These are phyloP conservation scores for Nicotiana noctiflora DNA, from an alignment of 257 asterid genomes.

Conservation along the genomic window DNA sequence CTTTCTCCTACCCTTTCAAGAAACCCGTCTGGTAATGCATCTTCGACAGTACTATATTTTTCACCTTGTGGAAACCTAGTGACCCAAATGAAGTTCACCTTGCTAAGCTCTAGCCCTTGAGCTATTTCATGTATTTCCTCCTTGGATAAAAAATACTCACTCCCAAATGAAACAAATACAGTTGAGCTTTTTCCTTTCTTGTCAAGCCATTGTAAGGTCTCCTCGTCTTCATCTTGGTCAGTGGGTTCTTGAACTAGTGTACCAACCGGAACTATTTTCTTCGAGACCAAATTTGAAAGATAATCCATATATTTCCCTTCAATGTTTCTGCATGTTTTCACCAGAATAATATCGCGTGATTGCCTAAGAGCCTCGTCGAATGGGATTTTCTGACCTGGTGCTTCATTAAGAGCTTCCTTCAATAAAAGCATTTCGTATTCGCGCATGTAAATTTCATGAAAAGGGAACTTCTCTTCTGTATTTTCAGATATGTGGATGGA, in stretches of 20 bases:
- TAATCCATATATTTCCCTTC: conserved; percentile 29
- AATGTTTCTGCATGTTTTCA: conserved; percentile 32
- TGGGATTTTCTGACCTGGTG: background rate
- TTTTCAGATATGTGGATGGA: conserved; percentile 14
- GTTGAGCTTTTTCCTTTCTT: conserved; percentile 23
- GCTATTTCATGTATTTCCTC: conserved; percentile 32
- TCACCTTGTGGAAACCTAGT: conserved; percentile 37
- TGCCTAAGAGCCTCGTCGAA: background rate
- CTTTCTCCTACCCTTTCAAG: conserved; percentile 12
- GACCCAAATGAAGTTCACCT: conserved; percentile 42
- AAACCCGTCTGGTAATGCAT: conserved; percentile 26
- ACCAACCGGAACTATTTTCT: conserved; percentile 38
- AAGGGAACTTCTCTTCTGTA: conserved; percentile 8
- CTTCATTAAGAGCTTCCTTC: background rate
- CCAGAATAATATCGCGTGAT: conserved; percentile 3
- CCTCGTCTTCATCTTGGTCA: background rate
- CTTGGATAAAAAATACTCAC: conserved; percentile 31
- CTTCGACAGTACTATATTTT: background rate
- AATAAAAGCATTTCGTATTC: background rate
- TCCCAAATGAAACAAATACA: conserved; percentile 40
- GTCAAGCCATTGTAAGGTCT: conserved; percentile 25
- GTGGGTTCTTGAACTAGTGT: conserved; percentile 28
- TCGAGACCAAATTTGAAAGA: conserved; percentile 3
- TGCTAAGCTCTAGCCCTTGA: conserved; percentile 32
- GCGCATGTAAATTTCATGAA: conserved; percentile 6